Base-by-base conservation (phyloP, 306 rosid genomes). In the Medicago arabica region DNA sequence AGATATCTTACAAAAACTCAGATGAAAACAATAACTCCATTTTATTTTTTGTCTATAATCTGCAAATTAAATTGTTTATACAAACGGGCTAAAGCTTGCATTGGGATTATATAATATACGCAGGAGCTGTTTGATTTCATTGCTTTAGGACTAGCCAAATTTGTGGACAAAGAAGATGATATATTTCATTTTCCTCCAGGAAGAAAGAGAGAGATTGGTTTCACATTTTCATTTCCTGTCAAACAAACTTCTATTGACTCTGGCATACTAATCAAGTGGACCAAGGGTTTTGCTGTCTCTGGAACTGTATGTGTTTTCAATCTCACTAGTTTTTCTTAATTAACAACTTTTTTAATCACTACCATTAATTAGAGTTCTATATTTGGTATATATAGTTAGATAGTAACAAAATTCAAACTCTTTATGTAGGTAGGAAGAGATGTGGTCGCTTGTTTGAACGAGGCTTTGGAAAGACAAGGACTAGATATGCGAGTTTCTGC, bases 161-260 rank as follows among this genome's bases (percentile, higher is more conserved):
- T 94, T 86, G 88, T 86, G 1, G 74, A 82, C 10, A 87, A 78
- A 61, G 96, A 90, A 81, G 95, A 87, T 46, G 80, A 38, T 19
- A 79, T 84, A 64, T 94, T 94, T 80, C 81, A 81, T 62, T 70
- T 88, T 17, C 80, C 71, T 4, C 46, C 64, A 1, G 92, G 90
- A 83, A 87, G 88, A 67, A 85, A 83, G 77, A 85, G 95, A 71
- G 98, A 92, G 84, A 85, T 85, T 66, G 97, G 98, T 9, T 94
- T 94, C 93, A 92, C 98, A 14, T 94, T 94, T 82, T 94, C 98
- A 55, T 94, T 94, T 81, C 96, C 98, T 34, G 97, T 94, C 64
- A 91, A 87, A 76, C 98, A 94, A 74, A 88, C 89, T 8, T 92
- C 97, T 59, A 87, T 94, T 43, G 87, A 90, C 73, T 92, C 98